Evolutionary conservation across 257 asterid species (phyloP).

Genomic region (Solanum neorickii): DNA sequence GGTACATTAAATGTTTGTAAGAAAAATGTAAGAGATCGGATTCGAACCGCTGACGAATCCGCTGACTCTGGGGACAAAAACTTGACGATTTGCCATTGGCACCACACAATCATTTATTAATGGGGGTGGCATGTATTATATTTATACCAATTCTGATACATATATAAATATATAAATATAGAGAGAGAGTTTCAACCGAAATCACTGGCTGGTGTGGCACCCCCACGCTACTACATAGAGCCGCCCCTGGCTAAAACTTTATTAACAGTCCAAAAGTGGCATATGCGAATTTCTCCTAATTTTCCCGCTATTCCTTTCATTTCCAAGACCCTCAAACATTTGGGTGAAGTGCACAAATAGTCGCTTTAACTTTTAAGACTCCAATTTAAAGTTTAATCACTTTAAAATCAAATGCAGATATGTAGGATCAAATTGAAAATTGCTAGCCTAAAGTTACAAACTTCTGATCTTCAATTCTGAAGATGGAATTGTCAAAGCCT

Average conservation of each 20-base stretch:
- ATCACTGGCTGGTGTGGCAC: background rate
- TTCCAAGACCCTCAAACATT: background rate
- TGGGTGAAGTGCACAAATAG: background rate
- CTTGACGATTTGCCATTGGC: background rate
- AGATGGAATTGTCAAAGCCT: background rate
- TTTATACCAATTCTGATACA: background rate
- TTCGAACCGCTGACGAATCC: background rate
- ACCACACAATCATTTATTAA: background rate
- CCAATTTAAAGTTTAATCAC: background rate
- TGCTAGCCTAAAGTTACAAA: background rate
- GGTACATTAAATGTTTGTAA: background rate
- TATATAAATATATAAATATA: no score
- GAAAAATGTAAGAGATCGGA: background rate
- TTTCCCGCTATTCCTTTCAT: background rate
- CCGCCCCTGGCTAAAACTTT: background rate
- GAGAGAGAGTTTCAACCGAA: background rate
- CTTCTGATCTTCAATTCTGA: background rate
- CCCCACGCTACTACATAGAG: background rate
- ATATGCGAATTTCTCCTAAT: background rate
- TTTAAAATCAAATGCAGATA: background rate
- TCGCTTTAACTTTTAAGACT: background rate
- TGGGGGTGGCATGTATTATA: background rate
- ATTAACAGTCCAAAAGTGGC: background rate
- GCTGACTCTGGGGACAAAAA: background rate
- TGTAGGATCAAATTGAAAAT: background rate